A percentile compares a stretch with the other conserved stretches of the same genome.
Conservation (phyloP, 805 yeast genomes). For the Blastobotrys mokoenaii region DNA sequence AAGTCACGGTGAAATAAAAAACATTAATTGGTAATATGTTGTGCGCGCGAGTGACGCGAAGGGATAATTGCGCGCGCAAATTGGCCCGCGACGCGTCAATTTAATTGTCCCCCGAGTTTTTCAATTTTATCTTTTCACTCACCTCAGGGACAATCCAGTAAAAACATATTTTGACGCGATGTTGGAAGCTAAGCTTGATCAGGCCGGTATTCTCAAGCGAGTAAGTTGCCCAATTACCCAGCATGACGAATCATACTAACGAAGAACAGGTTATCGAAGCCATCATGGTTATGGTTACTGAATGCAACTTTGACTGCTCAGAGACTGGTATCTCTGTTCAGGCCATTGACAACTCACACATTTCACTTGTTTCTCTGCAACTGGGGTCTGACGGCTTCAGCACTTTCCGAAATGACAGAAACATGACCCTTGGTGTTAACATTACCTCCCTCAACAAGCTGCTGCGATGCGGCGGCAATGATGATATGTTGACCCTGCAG, state of each 20-base stretch:
- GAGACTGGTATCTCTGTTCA: conserved; percentile 91
- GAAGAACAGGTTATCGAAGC: conserved; percentile 65
- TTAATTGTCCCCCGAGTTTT: not conserved
- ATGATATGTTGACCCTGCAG: conserved; percentile 77
- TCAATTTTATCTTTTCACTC: not conserved
- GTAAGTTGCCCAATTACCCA: conserved; percentile 24
- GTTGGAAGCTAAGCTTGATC: conserved; percentile 96
- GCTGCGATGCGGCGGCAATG: conserved; percentile 82
- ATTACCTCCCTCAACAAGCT: conserved; percentile 80
- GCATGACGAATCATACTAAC: not conserved
- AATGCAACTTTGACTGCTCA: conserved; percentile 96
- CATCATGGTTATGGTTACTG: conserved; percentile 86
- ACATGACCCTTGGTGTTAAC: conserved; percentile 85
- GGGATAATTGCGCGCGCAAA: too few species aligned
- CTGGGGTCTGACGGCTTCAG: conserved; percentile 84
- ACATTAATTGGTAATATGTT: too few species aligned
- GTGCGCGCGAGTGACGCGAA: too few species aligned
- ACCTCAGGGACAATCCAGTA: not conserved
- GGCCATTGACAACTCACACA: conserved; percentile 97
- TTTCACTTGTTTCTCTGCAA: conserved; percentile 76
- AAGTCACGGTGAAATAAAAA: too few species aligned
- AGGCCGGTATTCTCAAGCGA: conserved; percentile 85
- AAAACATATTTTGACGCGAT: conserved; percentile 31
- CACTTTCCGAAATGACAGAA: conserved; percentile 92
- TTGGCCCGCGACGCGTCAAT: too few species aligned